These are phyloP conservation scores for Catenaria anguillulae DNA, from an alignment of 371 early-diverging fungal genomes.

Conservation along the genomic window DNA sequence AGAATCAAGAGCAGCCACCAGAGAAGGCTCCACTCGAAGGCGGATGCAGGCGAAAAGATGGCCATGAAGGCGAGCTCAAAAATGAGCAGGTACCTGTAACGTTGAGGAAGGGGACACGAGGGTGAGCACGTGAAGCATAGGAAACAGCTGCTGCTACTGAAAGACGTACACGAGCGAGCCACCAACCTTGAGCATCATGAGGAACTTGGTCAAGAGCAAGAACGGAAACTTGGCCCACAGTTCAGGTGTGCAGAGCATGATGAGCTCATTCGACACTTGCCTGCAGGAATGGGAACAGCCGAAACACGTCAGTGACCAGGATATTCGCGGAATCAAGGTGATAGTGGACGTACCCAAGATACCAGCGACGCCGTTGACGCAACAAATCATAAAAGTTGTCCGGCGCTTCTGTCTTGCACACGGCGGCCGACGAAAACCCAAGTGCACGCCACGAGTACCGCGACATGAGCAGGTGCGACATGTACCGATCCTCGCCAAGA, in stretches of 20 bases:
- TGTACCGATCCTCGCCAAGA: constrained; percentile 19
- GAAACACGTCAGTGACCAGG: no score
- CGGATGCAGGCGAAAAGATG: not conserved
- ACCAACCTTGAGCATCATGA: no score
- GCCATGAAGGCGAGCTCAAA: not conserved
- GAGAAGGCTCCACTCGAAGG: no score
- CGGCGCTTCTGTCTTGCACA: no score
- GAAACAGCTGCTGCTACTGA: no score
- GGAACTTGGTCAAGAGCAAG: constrained; percentile 12
- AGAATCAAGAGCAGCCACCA: no score
- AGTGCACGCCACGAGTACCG: not conserved
- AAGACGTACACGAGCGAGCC: no score
- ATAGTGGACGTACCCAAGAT: constrained; percentile 15
- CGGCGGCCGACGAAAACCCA: constrained; percentile 6
- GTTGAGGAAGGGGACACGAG: no score
- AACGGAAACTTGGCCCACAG: constrained; percentile 16
- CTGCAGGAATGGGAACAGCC: no score
- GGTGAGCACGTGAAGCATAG: constrained; percentile 13
- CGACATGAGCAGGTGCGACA: constrained; percentile 18
- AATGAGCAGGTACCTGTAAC: not conserved
- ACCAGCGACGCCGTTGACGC: constrained; percentile 8
- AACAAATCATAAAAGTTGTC: constrained; percentile 5
- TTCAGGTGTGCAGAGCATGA: constrained; percentile 14
- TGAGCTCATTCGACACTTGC: constrained; percentile 18
- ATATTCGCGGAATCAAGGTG: no score